phyloP scores from a whole-genome alignment of 1,284 basidiomycete species.

The Volvariella surrecta region DNA sequence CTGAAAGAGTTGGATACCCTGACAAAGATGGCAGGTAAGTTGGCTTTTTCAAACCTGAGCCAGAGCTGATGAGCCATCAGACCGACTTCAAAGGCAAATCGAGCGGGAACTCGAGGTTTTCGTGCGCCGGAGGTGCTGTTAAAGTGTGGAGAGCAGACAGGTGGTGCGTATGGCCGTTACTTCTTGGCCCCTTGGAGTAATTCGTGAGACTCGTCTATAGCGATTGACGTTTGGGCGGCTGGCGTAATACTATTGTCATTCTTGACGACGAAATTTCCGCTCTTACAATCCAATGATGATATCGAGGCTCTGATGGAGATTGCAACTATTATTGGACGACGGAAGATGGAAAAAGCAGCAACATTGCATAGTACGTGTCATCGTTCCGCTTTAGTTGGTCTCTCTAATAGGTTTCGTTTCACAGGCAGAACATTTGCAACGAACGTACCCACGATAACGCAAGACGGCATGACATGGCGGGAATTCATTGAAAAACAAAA shows the following conservation, averaged over 20 bases:
- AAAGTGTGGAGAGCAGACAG: slow-evolving; percentile 92
- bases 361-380: slow-evolving; percentile 79
- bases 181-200: slow-evolving; percentile 4
- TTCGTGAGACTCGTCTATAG: slow-evolving; percentile 28
- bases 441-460: slow-evolving; percentile 72
- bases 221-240: slow-evolving; percentile 95
- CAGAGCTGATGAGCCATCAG: slow-evolving; percentile 24
- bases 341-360: slow-evolving; percentile 81
- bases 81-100: slow-evolving; percentile 88
- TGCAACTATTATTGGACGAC: slow-evolving; percentile 78
- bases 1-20: slow-evolving; percentile 69
- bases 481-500: slow-evolving; percentile 74
- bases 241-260: slow-evolving; percentile 93
- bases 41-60: not conserved
- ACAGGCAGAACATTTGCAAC: slow-evolving; percentile 80
- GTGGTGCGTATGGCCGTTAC: slow-evolving; percentile 56
- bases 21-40: slow-evolving; percentile 57
- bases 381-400: not conserved
- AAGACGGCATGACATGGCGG: slow-evolving; percentile 59
- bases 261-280: slow-evolving; percentile 86
- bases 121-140: slow-evolving; percentile 94
- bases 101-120: slow-evolving; percentile 95
- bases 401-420: no score
- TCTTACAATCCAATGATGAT: slow-evolving; percentile 95
- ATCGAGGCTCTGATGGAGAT: slow-evolving; percentile 95